These are phyloP conservation scores for Polymyxa betae DNA, from an alignment of 208 protist species.

Conservation along the genomic window DNA sequence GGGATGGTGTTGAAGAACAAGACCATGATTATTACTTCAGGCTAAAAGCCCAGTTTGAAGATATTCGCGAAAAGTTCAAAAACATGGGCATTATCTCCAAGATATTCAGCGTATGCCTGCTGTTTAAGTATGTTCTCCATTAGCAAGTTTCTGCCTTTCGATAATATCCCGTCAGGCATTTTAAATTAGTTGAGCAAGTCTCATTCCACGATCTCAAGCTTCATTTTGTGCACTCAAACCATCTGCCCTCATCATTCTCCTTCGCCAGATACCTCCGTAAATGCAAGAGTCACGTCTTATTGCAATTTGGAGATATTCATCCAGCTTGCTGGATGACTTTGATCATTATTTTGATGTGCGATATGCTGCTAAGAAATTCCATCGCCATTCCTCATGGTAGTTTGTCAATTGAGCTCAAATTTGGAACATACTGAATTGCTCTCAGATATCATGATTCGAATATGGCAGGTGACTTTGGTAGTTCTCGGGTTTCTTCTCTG, in stretches of 20 bases:
- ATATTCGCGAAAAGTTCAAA: background rate
- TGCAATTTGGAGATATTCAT: constrained; percentile 52
- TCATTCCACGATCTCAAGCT: constrained; percentile 34
- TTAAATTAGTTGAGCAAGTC: constrained; percentile 26
- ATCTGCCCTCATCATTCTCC: constrained; percentile 21
- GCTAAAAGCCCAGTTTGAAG: background rate
- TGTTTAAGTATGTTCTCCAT: background rate
- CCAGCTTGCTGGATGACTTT: constrained; percentile 28
- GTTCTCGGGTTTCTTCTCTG: background rate
- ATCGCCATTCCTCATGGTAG: background rate
- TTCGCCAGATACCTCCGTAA: constrained; percentile 29
- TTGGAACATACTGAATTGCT: background rate
- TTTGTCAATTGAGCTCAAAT: background rate
- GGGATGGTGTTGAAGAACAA: constrained; percentile 36
- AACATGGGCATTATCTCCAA: background rate
- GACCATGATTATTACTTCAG: background rate
- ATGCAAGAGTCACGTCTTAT: constrained; percentile 48
- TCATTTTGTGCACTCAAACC: constrained; percentile 47
- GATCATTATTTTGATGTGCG: background rate
- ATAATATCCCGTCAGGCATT: constrained; percentile 1
- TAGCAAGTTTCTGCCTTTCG: background rate
- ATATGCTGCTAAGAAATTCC: constrained; percentile 40
- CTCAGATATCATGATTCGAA: background rate
- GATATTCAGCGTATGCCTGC: background rate
- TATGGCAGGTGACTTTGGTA: background rate